Evolutionary conservation across 2,329 filamentous ascomycete genomes (phyloP).

Genomic region (Aspergillus ustus): DNA sequence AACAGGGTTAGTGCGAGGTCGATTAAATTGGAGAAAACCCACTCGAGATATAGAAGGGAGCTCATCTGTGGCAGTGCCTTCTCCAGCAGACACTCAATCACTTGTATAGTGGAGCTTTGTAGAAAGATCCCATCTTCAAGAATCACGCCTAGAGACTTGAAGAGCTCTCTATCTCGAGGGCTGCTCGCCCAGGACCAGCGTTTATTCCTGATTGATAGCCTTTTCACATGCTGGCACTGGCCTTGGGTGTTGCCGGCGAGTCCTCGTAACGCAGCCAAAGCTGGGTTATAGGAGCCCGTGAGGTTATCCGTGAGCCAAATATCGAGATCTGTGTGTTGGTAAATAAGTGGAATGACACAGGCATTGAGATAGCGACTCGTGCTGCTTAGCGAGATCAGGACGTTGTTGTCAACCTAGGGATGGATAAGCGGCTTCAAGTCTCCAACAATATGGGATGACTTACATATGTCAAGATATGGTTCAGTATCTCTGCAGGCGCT

Average conservation of each 20-base stretch:
- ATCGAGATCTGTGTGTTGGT: not conserved
- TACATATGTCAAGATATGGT: no score
- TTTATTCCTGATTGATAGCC: not conserved
- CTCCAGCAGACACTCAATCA: not conserved
- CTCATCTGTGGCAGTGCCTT: not conserved
- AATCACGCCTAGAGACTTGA: no score
- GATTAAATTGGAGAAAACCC: no score
- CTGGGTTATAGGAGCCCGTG: not conserved
- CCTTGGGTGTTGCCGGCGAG: not conserved
- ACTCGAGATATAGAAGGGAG: not conserved
- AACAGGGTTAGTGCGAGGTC: no score
- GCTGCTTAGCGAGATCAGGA: not conserved
- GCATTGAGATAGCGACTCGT: not conserved
- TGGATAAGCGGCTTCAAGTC: no score
- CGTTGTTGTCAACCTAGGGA: not conserved
- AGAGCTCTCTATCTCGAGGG: no score
- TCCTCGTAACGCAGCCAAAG: not conserved
- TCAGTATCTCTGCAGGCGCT: no score
- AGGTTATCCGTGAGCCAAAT: not conserved
- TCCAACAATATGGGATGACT: no score
- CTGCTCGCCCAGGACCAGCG: no score
- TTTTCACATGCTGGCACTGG: not conserved
- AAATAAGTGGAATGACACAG: not conserved
- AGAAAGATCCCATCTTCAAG: no score
- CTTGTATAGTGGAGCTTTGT: not conserved